Conservation (phyloP, 371 early-diverging fungal genomes). For the Nematocida ausubeli region DNA sequence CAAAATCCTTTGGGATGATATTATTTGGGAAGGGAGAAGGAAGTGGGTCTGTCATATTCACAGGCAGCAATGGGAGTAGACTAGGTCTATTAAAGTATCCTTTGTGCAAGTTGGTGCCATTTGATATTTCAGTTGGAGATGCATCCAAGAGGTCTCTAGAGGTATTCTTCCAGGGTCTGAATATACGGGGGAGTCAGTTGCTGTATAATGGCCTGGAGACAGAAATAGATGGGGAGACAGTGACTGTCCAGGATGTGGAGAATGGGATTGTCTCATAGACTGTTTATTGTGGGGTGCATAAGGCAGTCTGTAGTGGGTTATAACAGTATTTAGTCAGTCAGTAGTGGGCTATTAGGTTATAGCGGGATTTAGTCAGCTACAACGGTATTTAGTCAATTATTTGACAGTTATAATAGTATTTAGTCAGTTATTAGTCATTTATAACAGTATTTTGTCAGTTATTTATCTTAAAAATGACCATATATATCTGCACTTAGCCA, state of each 20-base stretch:
- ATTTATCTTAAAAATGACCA: too few relatives aligned
- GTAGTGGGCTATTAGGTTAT: too few relatives aligned
- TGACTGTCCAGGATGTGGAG: background rate
- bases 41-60: constrained; percentile 62
- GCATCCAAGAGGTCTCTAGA: constrained; percentile 41
- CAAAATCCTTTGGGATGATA: constrained; percentile 67
- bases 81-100: constrained; percentile 33
- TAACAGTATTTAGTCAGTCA: too few relatives aligned
- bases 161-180: constrained; percentile 4
- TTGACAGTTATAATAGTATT: too few relatives aligned
- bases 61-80: constrained; percentile 23
- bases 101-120: background rate
- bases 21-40: constrained; percentile 63
- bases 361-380: too few relatives aligned
- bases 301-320: too few relatives aligned
- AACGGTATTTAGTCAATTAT: too few relatives aligned
- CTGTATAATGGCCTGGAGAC: constrained; percentile 30
- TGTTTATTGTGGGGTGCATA: too few relatives aligned
- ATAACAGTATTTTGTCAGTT: too few relatives aligned
- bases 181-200: background rate
- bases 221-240: background rate
- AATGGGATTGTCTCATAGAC: constrained; percentile 47
- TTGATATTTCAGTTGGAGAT: constrained; percentile 1
- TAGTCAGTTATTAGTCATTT: too few relatives aligned
- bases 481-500: too few relatives aligned